phyloP scores from a whole-genome alignment of 805 yeast genomes.

The Candida pseudoglaebosa region DNA sequence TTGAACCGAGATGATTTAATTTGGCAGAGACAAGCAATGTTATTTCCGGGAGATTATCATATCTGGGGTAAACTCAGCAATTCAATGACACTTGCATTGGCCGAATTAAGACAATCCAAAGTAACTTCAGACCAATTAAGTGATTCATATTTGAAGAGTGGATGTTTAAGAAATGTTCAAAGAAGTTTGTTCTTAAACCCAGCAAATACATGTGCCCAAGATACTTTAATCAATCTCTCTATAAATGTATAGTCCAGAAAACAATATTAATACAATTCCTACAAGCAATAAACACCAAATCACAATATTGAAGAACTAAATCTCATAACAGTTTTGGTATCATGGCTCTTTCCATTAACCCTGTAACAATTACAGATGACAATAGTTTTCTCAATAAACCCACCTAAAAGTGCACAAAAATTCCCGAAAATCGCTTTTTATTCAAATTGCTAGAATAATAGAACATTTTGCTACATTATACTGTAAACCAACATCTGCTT shows the following conservation, averaged over 20 bases:
- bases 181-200: conserved; percentile 68
- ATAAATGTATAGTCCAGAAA: neutral
- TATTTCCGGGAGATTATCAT: conserved; percentile 66
- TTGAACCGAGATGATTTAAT: conserved; percentile 24
- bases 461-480: no score
- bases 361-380: no score
- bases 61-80: conserved; percentile 68
- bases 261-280: no score
- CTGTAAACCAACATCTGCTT: no score
- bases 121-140: conserved; percentile 51
- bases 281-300: no score
- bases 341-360: no score
- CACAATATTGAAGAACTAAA: no score
- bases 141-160: conserved; percentile 45
- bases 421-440: no score
- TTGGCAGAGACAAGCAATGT: conserved; percentile 69
- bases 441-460: no score
- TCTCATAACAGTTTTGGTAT: no score
- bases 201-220: conserved; percentile 12
- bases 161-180: conserved; percentile 54
- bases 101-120: conserved; percentile 46
- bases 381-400: no score
- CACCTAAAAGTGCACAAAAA: no score
- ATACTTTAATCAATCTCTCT: neutral
- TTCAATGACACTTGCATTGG: conserved; percentile 55